Conservation (phyloP, 2,329 filamentous ascomycete genomes). For the Camillea tinctor region DNA sequence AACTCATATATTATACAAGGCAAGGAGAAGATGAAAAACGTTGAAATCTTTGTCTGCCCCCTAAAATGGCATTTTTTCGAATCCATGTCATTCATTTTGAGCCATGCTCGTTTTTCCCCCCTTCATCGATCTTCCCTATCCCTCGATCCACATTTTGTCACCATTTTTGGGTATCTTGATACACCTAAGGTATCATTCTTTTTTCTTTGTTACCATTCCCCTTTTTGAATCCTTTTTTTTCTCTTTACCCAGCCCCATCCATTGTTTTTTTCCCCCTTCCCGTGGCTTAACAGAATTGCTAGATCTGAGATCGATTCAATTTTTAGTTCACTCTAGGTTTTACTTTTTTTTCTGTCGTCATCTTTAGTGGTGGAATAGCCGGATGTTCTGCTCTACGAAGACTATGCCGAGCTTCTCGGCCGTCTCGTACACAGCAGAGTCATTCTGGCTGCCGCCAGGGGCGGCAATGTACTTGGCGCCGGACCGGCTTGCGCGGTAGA, state of each 20-base stretch:
- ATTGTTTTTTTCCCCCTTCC: background rate
- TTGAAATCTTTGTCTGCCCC: too few relatives aligned
- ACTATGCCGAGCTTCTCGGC: conserved; percentile 89
- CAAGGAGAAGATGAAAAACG: too few relatives aligned
- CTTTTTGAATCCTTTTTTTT: background rate
- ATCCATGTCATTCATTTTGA: background rate
- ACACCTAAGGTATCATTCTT: conserved; percentile 13
- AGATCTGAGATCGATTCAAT: background rate
- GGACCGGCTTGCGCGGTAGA: conserved; percentile 84
- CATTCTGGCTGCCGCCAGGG: conserved; percentile 86
- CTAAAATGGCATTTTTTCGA: background rate
- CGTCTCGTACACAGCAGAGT: conserved; percentile 77
- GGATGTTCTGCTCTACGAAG: conserved; percentile 91
- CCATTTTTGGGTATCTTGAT: background rate
- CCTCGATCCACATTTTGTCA: background rate
- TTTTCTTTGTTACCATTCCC: background rate
- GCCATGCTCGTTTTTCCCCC: background rate
- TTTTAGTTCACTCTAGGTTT: background rate
- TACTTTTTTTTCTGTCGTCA: conserved; percentile 14
- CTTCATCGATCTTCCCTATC: background rate
- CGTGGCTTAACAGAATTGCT: background rate
- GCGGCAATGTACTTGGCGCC: conserved; percentile 96
- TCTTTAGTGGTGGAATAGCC: conserved; percentile 88
- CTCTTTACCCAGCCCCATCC: conserved; percentile 1
- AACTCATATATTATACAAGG: too few relatives aligned